These are phyloP conservation scores for Aureobasidium zeae DNA, from an alignment of 2,329 filamentous ascomycete genomes.

Conservation along the genomic window DNA sequence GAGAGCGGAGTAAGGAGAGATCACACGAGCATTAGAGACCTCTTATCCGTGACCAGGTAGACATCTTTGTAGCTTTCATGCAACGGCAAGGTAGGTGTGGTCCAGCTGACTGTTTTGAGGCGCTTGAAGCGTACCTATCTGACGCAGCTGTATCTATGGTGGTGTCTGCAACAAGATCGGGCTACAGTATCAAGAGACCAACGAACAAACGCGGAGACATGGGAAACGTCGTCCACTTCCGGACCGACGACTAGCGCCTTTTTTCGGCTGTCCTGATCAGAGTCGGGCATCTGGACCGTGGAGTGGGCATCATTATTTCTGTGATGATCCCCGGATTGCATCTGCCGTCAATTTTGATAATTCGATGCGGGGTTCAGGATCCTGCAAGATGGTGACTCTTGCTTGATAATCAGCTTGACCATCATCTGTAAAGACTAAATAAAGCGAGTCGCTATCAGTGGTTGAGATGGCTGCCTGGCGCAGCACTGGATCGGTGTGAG, in stretches of 20 bases:
- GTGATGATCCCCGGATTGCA: slow-evolving; percentile 8
- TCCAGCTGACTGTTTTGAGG: no score
- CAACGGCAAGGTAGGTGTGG: no score
- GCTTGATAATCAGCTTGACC: background rate
- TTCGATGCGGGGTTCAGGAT: slow-evolving; percentile 3
- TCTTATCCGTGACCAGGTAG: slow-evolving; percentile 10
- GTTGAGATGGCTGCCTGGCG: background rate
- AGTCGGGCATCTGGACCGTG: slow-evolving; percentile 4
- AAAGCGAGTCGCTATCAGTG: background rate
- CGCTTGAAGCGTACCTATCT: no score
- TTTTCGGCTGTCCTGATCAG: slow-evolving; percentile 7
- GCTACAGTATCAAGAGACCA: no score
- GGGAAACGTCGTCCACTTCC: slow-evolving; percentile 1
- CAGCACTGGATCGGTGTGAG: background rate
- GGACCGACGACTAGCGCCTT: slow-evolving; percentile 11
- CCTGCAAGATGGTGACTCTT: background rate
- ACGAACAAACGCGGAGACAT: no score
- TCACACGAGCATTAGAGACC: background rate
- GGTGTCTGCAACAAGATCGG: no score
- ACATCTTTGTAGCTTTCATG: no score
- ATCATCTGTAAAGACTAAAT: background rate
- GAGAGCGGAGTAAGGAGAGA: background rate
- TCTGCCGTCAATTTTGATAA: background rate
- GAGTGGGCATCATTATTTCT: background rate
- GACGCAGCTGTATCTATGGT: no score